These are phyloP conservation scores for Medicago ruthenica DNA, from an alignment of 306 rosid genomes.

Conservation along the genomic window DNA sequence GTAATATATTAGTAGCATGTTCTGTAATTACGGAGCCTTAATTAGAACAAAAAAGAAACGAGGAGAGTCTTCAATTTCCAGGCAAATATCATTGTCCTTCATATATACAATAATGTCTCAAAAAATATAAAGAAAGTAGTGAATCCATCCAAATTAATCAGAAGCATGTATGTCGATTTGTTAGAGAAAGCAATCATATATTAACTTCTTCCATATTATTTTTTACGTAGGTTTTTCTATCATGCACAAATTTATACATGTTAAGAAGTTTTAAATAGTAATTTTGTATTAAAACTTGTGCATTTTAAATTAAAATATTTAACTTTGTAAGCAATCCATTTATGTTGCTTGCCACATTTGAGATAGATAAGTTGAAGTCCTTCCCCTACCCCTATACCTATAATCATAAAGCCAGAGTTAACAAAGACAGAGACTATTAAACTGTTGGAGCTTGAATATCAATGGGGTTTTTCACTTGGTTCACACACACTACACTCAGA, in stretches of 20 bases:
- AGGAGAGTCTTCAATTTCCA: no score
- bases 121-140: background rate
- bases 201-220: no score
- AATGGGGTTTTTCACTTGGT: no score
- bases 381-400: background rate
- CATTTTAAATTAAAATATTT: no score
- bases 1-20: no score
- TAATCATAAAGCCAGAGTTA: background rate
- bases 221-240: no score
- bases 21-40: background rate
- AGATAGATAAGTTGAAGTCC: background rate
- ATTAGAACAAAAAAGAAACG: background rate
- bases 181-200: background rate
- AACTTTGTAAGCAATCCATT: slow-evolving; percentile 1
- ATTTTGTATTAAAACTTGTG: no score
- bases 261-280: no score
- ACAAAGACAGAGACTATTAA: background rate
- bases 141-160: background rate
- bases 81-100: no score
- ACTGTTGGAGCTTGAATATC: no score
- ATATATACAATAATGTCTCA: background rate
- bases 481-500: no score
- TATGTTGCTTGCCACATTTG: slow-evolving; percentile 1
- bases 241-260: no score
- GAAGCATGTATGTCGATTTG: background rate